These are phyloP conservation scores for Pezicula rhizophila DNA, from an alignment of 2,329 filamentous ascomycete genomes.

Conservation along the genomic window DNA sequence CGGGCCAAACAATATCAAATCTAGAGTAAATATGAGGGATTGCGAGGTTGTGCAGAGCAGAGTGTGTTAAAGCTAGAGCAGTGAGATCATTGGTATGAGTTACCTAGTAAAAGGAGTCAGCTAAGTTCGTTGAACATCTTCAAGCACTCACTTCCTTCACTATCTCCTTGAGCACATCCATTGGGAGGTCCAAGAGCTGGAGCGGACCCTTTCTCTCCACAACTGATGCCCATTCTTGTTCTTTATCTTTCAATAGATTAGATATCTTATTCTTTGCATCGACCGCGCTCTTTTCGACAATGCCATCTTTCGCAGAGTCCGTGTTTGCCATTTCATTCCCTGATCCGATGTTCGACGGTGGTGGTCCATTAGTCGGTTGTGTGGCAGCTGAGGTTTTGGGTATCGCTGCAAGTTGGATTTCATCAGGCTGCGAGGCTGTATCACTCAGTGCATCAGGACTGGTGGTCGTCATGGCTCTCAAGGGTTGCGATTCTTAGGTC, in stretches of 20 bases:
- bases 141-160: constrained; percentile 60
- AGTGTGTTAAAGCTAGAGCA: constrained; percentile 71
- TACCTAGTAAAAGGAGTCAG: constrained; percentile 42
- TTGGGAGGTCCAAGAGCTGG: constrained; percentile 65
- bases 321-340: constrained; percentile 14
- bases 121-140: constrained; percentile 7
- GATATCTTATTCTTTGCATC: constrained; percentile 28
- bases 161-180: constrained; percentile 73
- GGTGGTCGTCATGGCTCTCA: constrained; percentile 19
- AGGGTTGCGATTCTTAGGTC: background rate
- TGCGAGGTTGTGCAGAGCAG: constrained; percentile 67
- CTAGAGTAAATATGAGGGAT: constrained; percentile 77
- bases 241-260: constrained; percentile 49
- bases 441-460: constrained; percentile 22
- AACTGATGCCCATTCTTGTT: constrained; percentile 63
- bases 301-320: constrained; percentile 12
- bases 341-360: constrained; percentile 13
- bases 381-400: constrained; percentile 25
- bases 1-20: constrained; percentile 86
- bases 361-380: constrained; percentile 16
- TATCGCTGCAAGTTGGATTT: constrained; percentile 12
- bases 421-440: constrained; percentile 23
- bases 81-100: constrained; percentile 79
- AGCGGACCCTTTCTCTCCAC: constrained; percentile 51
- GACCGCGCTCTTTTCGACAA: constrained; percentile 12